Conservation (phyloP, 805 yeast species). For the Yarrowia sp. region DNA sequence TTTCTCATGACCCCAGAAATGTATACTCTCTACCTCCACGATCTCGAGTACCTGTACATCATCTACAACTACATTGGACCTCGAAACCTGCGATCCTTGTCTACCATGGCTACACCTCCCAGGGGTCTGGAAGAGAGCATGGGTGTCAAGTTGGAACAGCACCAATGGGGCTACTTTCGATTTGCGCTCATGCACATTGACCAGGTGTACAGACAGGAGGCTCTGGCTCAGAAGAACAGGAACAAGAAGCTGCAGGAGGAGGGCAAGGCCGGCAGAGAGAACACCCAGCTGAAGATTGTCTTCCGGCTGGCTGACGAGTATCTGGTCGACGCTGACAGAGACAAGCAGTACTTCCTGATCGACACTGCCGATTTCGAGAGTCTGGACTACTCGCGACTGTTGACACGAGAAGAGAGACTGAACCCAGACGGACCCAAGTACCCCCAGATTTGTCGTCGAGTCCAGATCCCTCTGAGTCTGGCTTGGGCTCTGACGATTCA, state of each 20-base stretch:
- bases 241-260: background rate
- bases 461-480: constrained; percentile 80
- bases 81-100: constrained; percentile 2
- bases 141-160: background rate
- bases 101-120: background rate
- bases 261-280: background rate
- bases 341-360: constrained; percentile 3
- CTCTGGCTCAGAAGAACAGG: constrained; percentile 19
- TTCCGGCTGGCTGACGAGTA: constrained; percentile 24
- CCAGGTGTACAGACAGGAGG: constrained; percentile 21
- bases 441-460: background rate
- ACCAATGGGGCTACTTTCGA: constrained; percentile 7
- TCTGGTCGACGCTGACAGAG: background rate
- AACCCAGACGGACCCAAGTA: background rate
- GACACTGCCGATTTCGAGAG: background rate
- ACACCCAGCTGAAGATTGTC: background rate
- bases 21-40: background rate
- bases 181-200: constrained; percentile 28
- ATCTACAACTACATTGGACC: background rate
- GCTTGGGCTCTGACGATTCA: constrained; percentile 98
- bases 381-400: background rate
- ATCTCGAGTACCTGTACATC: background rate
- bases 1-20: constrained; percentile 5
- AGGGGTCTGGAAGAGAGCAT: background rate
- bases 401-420: background rate